A percentile compares a stretch with the other conserved stretches of the same genome.
These are phyloP conservation scores for Pyrrhoderma noxium DNA, from an alignment of 1,284 basidiomycete species.

Conservation along the genomic window DNA sequence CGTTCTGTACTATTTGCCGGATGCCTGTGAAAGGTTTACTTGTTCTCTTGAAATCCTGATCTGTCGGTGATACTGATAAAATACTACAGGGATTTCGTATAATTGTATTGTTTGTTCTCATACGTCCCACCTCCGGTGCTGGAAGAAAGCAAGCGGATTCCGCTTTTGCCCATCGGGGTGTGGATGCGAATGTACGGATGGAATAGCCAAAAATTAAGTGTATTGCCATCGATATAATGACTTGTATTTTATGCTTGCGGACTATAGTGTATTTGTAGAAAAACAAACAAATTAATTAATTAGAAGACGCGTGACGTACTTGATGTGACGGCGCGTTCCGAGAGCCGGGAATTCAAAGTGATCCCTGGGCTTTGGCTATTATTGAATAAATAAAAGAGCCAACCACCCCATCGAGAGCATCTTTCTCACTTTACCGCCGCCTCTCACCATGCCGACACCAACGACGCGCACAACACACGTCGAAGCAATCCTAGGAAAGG, in stretches of 20 bases:
- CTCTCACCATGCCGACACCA: not conserved
- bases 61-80: not conserved
- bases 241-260: too few species aligned
- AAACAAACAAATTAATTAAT: too few species aligned
- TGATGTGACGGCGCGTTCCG: too few species aligned
- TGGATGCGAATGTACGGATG: constrained; percentile 44
- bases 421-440: too few species aligned
- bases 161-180: constrained; percentile 56
- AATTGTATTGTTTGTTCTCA: constrained; percentile 62
- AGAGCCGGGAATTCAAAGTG: too few species aligned
- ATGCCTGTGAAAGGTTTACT: constrained; percentile 68
- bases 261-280: too few species aligned
- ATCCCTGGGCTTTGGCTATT: too few species aligned
- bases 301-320: too few species aligned
- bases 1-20: constrained; percentile 67
- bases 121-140: constrained; percentile 60
- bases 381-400: too few species aligned
- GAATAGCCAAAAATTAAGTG: not conserved
- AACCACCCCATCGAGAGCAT: too few species aligned
- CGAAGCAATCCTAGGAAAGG: constrained; percentile 67
- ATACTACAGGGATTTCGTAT: constrained; percentile 53
- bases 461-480: constrained; percentile 39
- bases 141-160: constrained; percentile 37
- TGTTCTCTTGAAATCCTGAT: not conserved
- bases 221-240: too few species aligned